These are phyloP conservation scores for Aechmea fasciata DNA, from an alignment of 176 grass and related monocot species.

Conservation along the genomic window DNA sequence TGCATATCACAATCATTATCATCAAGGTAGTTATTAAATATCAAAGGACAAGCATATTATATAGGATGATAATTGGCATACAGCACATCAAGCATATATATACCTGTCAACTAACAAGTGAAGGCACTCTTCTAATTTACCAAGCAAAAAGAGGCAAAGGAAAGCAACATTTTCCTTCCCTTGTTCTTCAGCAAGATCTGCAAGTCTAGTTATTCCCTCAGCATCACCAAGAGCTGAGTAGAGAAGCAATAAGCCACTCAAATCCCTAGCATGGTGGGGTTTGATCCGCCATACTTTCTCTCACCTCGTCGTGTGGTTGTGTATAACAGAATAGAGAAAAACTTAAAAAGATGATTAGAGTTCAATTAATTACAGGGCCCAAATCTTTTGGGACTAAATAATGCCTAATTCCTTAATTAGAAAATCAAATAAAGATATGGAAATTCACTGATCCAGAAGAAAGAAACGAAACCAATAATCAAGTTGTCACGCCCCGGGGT, in stretches of 20 bases:
- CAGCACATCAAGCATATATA: constrained; percentile 2
- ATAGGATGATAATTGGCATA: not conserved
- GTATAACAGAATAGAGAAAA: too few species aligned
- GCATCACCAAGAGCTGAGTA: constrained; percentile 94
- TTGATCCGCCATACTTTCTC: too few species aligned
- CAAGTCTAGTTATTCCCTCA: constrained; percentile 62
- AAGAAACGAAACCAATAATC: too few species aligned
- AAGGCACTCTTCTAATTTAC: constrained; percentile 92
- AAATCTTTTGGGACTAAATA: too few species aligned
- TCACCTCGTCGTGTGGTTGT: too few species aligned
- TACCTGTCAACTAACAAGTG: constrained; percentile 91
- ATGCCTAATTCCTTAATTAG: too few species aligned
- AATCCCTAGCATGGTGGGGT: constrained; percentile 86
- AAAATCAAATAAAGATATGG: too few species aligned
- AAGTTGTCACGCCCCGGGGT: too few species aligned
- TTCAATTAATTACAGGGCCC: too few species aligned
- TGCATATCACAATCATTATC: not conserved
- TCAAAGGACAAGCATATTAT: not conserved
- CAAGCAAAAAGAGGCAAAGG: constrained; percentile 86
- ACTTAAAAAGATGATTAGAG: too few species aligned
- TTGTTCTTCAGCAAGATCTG: constrained; percentile 73
- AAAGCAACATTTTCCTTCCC: constrained; percentile 98
- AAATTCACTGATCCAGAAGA: too few species aligned
- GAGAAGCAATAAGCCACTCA: constrained; percentile 82
- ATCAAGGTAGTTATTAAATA: not conserved